A percentile compares a stretch with the other conserved stretches of the same genome.
These are phyloP conservation scores for Umbelopsis isabellina DNA, from an alignment of 192 early-diverging fungal species.

Conservation along the genomic window DNA sequence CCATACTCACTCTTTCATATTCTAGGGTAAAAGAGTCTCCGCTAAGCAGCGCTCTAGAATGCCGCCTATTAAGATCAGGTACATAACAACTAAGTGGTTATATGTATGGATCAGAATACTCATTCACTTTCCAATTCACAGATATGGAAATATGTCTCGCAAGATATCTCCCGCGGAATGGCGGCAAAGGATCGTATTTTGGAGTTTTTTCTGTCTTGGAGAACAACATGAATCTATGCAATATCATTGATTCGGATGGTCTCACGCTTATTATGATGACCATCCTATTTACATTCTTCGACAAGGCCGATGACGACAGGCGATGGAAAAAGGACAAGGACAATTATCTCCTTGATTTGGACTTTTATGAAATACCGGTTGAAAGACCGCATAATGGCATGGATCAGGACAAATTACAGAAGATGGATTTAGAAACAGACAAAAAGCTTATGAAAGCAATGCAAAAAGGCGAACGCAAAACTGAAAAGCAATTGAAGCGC, in stretches of 20 bases:
- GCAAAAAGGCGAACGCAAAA: background rate
- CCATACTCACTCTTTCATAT: slow-evolving; percentile 11
- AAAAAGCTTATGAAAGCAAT: slow-evolving; percentile 2
- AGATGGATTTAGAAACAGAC: slow-evolving; percentile 4
- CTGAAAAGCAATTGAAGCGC: slow-evolving; percentile 12
- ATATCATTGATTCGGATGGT: background rate
- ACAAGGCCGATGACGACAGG: slow-evolving; percentile 24
- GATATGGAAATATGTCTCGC: slow-evolving; percentile 29
- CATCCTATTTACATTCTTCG: slow-evolving; percentile 23
- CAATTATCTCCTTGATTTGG: background rate
- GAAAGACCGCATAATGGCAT: background rate
- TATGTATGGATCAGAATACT: too few relatives aligned
- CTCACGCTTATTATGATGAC: slow-evolving; percentile 19
- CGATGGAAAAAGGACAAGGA: slow-evolving; percentile 3
- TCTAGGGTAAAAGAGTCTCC: slow-evolving; percentile 26
- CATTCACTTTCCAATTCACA: background rate
- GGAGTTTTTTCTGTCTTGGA: slow-evolving; percentile 19
- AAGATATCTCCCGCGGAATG: slow-evolving; percentile 26
- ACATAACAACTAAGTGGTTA: background rate
- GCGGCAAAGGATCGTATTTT: slow-evolving; percentile 26
- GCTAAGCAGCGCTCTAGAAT: slow-evolving; percentile 21
- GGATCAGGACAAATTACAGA: slow-evolving; percentile 5
- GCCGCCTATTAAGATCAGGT: slow-evolving; percentile 4
- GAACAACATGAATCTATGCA: slow-evolving; percentile 13
- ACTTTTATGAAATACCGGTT: background rate